phyloP scores from a whole-genome alignment of 1,284 basidiomycete genomes.

The Meira miltonrushii region DNA sequence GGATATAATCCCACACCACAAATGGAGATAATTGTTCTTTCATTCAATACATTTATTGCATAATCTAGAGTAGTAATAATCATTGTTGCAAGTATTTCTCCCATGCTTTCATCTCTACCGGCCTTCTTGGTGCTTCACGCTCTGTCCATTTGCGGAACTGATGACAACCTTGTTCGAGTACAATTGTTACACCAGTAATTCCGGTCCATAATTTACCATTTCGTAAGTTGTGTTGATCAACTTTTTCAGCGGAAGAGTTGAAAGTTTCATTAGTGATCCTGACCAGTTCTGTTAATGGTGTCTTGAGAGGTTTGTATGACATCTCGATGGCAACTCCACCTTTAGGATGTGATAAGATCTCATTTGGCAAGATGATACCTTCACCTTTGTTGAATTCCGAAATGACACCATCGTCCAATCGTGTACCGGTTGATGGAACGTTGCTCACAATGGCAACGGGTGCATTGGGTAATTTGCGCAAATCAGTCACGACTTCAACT shows the following conservation, averaged over 20 bases:
- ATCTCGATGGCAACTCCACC: conserved; percentile 52
- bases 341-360: conserved; percentile 23
- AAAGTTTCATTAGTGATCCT: conserved; percentile 8
- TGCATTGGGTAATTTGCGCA: conserved; percentile 22
- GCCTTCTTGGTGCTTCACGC: conserved; percentile 29
- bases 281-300: conserved; percentile 38
- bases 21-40: too few species aligned
- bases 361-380: conserved; percentile 33
- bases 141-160: conserved; percentile 49
- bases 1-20: too few species aligned
- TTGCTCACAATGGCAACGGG: conserved; percentile 42
- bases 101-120: conserved; percentile 36
- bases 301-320: conserved; percentile 48
- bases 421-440: conserved; percentile 42
- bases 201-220: conserved; percentile 34
- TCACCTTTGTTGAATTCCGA: conserved; percentile 9
- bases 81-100: conserved; percentile 19
- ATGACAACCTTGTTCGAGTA: conserved; percentile 47
- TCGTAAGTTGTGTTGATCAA: conserved; percentile 15
- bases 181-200: conserved; percentile 41
- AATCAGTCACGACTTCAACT: conserved; percentile 29
- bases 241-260: background rate
- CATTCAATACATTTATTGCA: background rate
- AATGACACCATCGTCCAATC: conserved; percentile 14
- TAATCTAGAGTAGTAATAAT: too few species aligned